phyloP scores from a whole-genome alignment of 441 rosid genomes.

The Gossypium schwendimanii region DNA sequence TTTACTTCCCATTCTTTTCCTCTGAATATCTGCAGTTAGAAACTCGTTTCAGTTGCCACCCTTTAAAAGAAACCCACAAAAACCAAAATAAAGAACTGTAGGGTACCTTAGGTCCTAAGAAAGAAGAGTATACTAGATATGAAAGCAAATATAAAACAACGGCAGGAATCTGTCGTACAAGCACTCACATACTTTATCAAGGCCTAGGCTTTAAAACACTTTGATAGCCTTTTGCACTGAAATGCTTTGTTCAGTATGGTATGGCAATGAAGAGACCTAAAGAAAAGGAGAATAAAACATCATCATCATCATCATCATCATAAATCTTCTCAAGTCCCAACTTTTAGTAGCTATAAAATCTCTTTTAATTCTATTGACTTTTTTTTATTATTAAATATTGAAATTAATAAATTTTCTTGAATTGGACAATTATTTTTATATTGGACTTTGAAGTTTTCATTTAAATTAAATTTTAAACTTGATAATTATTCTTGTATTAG shows the following conservation, averaged over 20 bases:
- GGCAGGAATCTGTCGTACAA: not conserved
- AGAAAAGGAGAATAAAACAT: too few relatives aligned
- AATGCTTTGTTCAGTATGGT: not conserved
- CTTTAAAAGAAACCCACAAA: not conserved
- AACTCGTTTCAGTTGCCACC: conserved; percentile 1
- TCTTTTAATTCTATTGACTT: too few relatives aligned
- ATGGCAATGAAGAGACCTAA: too few relatives aligned
- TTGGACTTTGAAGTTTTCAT: too few relatives aligned
- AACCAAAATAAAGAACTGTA: not conserved
- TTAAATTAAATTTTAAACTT: too few relatives aligned
- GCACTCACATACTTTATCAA: not conserved
- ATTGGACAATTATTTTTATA: too few relatives aligned
- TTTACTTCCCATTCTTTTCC: not conserved
- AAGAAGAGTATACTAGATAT: not conserved
- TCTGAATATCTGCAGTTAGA: not conserved
- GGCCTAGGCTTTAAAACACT: not conserved
- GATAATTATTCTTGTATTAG: too few relatives aligned
- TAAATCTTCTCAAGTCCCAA: too few relatives aligned
- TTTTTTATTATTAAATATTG: too few relatives aligned
- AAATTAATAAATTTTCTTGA: too few relatives aligned
- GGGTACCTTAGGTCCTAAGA: conserved; percentile 8
- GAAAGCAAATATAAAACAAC: not conserved
- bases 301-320: too few relatives aligned
- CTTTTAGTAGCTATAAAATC: too few relatives aligned
- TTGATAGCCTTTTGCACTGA: not conserved